Conservation (phyloP, 192 early-diverging fungal genomes). For the Backusella circina region DNA sequence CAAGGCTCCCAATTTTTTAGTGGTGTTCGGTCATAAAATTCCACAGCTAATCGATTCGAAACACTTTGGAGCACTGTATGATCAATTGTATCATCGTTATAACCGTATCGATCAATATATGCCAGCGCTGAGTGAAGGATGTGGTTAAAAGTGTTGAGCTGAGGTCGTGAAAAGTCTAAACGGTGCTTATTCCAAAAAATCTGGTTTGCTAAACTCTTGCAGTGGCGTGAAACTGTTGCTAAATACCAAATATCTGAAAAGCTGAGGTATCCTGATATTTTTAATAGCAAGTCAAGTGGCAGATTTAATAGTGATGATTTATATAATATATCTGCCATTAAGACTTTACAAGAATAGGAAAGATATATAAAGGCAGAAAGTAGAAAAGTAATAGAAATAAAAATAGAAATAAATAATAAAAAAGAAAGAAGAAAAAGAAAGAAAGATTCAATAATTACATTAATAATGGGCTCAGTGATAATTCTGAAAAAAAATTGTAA, state of each 20-base stretch:
- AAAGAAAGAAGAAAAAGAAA: background rate
- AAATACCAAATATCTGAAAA: slow-evolving; percentile 26
- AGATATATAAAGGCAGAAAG: background rate
- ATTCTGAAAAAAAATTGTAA: background rate
- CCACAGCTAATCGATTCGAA: slow-evolving; percentile 27
- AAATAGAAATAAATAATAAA: background rate
- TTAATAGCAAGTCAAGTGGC: slow-evolving; percentile 21
- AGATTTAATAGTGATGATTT: background rate
- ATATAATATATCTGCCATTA: background rate
- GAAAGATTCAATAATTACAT: background rate
- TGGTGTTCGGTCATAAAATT: slow-evolving; percentile 26
- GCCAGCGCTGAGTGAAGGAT: slow-evolving; percentile 19
- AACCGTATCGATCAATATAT: slow-evolving; percentile 14
- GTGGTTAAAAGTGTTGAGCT: slow-evolving; percentile 18
- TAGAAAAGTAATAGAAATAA: background rate
- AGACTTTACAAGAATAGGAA: background rate
- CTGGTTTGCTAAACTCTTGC: slow-evolving; percentile 15
- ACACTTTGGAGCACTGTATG: slow-evolving; percentile 17
- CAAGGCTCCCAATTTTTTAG: slow-evolving; percentile 26
- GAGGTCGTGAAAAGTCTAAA: slow-evolving; percentile 14
- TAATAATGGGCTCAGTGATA: background rate
- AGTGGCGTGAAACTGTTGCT: slow-evolving; percentile 13
- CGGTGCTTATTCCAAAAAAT: slow-evolving; percentile 22
- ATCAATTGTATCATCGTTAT: background rate
- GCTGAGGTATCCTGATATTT: slow-evolving; percentile 12